phyloP scores from a whole-genome alignment of 192 early-diverging fungal species.

The Coemansia sp. region DNA sequence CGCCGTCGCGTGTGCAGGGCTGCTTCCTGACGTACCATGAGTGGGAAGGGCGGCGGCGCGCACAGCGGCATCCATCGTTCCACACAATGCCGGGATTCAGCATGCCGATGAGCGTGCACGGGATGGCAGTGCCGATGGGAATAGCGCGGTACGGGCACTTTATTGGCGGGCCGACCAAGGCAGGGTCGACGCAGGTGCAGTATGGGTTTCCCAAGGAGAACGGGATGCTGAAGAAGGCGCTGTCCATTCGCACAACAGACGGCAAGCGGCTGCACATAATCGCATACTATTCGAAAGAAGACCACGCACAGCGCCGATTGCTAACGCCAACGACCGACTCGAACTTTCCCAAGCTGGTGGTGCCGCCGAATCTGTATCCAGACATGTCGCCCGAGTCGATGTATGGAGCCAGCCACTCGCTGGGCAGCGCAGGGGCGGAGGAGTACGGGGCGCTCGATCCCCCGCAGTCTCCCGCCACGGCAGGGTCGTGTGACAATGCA shows the following conservation, averaged over 20 bases:
- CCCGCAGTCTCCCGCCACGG: constrained; percentile 8
- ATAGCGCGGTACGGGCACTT: constrained; percentile 57
- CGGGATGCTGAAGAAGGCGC: constrained; percentile 86
- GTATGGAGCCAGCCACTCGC: constrained; percentile 51
- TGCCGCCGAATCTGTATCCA: constrained; percentile 83
- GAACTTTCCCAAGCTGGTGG: constrained; percentile 62
- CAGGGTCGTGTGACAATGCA: not conserved
- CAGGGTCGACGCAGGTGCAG: constrained; percentile 54
- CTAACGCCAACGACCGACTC: constrained; percentile 68
- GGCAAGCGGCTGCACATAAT: constrained; percentile 85
- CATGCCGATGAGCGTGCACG: constrained; percentile 37
- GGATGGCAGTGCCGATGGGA: constrained; percentile 49
- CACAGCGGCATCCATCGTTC: constrained; percentile 53
- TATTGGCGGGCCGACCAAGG: constrained; percentile 55
- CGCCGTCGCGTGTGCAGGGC: constrained; percentile 81
- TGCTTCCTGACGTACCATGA: constrained; percentile 90
- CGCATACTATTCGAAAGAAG: constrained; percentile 85
- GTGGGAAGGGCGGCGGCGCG: constrained; percentile 65
- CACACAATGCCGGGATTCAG: constrained; percentile 45
- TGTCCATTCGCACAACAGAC: constrained; percentile 78
- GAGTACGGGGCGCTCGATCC: constrained; percentile 8
- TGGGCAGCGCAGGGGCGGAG: constrained; percentile 3
- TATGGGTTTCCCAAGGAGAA: constrained; percentile 65
- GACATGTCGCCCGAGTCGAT: constrained; percentile 64
- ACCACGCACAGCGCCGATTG: constrained; percentile 64